Conservation (phyloP, 1,284 basidiomycete genomes). For the Rhodotorula sp. region DNA sequence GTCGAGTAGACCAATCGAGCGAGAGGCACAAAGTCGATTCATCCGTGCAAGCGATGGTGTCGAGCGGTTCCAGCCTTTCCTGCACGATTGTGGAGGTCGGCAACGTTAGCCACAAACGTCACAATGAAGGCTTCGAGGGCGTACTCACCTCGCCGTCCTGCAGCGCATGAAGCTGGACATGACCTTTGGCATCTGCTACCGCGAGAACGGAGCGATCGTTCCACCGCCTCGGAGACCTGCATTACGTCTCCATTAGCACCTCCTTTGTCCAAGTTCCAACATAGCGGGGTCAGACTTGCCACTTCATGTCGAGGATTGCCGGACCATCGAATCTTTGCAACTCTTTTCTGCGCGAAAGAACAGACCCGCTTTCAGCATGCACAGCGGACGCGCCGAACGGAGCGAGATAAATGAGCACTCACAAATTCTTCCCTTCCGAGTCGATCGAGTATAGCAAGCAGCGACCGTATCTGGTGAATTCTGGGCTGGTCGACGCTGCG, state of each 20-base stretch:
- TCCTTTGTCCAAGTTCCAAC: not conserved
- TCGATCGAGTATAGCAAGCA: constrained; percentile 65
- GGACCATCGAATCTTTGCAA: constrained; percentile 69
- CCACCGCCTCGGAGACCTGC: constrained; percentile 24
- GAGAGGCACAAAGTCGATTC: constrained; percentile 72
- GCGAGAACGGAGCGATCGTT: constrained; percentile 52
- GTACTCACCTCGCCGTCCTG: constrained; percentile 55
- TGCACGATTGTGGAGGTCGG: constrained; percentile 38
- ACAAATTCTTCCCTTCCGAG: constrained; percentile 45
- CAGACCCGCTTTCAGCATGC: not conserved
- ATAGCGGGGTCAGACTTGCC: constrained; percentile 55
- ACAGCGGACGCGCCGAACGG: not conserved
- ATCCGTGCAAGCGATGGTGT: constrained; percentile 61
- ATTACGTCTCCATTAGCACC: not conserved
- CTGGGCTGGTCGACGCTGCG: constrained; percentile 46
- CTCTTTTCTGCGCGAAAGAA: constrained; percentile 55
- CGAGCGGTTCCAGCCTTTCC: constrained; percentile 55
- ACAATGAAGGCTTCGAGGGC: not conserved
- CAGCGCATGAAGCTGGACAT: constrained; percentile 64
- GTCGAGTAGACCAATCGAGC: constrained; percentile 78
- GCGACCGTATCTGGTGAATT: constrained; percentile 59
- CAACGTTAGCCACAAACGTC: too few relatives aligned
- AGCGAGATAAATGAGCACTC: constrained; percentile 17
- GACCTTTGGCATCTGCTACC: constrained; percentile 79
- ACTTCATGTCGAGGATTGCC: constrained; percentile 90